A percentile compares a stretch with the other conserved stretches of the same genome.
These are phyloP conservation scores for Plasmodium fragile DNA, from an alignment of 169 alveolate genomes.

Conservation along the genomic window DNA sequence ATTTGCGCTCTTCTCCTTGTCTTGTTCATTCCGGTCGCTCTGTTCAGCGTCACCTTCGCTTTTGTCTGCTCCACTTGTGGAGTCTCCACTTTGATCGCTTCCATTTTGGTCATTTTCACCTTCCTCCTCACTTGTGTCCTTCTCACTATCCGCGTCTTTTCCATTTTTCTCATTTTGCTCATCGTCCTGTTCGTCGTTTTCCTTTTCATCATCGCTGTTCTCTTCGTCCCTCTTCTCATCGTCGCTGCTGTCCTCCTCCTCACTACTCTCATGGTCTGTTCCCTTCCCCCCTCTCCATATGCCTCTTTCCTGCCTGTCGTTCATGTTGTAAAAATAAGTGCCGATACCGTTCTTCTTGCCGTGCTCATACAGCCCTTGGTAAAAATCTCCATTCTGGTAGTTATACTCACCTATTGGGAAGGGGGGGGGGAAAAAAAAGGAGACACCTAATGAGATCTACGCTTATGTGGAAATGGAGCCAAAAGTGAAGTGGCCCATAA, in stretches of 20 bases:
- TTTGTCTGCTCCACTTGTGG: not conserved
- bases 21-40: not conserved
- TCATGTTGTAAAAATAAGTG: conserved; percentile 31
- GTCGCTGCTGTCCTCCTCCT: not conserved
- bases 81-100: not conserved
- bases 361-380: conserved; percentile 52
- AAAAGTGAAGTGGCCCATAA: not conserved
- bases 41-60: not conserved
- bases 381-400: conserved; percentile 52
- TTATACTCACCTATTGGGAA: conserved; percentile 27
- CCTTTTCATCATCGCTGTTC: not conserved
- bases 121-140: not conserved
- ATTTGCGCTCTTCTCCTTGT: not conserved
- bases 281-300: not conserved
- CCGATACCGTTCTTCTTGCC: conserved; percentile 63
- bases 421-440: conserved; percentile 7
- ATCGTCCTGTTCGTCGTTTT: not conserved
- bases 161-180: not conserved
- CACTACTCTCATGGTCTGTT: not conserved
- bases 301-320: not conserved
- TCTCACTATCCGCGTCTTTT: not conserved
- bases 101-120: not conserved
- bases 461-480: not conserved
- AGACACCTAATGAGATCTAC: not conserved
- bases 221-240: not conserved